Evolutionary conservation across 2,329 filamentous ascomycete genomes (phyloP).

Genomic region (Chaetomium sp.): DNA sequence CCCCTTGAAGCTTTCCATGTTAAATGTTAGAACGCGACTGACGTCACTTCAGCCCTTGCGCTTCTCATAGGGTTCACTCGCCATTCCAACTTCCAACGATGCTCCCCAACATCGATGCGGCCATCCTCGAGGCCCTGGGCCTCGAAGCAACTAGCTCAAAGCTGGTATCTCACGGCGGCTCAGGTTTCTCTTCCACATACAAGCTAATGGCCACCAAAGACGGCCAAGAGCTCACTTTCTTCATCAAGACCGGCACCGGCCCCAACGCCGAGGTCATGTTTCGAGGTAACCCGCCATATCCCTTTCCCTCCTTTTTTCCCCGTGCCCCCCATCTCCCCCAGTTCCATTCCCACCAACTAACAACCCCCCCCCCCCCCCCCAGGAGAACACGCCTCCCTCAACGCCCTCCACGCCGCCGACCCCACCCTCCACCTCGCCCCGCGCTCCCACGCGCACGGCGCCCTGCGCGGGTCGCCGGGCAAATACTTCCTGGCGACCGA

Average conservation of each 20-base stretch:
- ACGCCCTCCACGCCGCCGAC: constrained; percentile 72
- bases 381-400: constrained; percentile 83
- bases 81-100: constrained; percentile 37
- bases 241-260: constrained; percentile 71
- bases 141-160: constrained; percentile 58
- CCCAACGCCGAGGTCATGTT: constrained; percentile 69
- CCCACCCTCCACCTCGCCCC: constrained; percentile 81
- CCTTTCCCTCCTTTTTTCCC: background rate
- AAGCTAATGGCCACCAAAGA: constrained; percentile 36
- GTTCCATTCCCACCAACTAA: background rate
- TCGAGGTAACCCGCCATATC: constrained; percentile 35
- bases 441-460: constrained; percentile 71
- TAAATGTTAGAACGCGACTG: background rate
- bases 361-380: background rate
- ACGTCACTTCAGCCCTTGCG: background rate
- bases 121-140: constrained; percentile 62
- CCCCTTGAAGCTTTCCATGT: background rate
- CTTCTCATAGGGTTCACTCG: background rate
- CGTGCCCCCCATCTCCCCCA: background rate
- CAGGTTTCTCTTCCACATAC: constrained; percentile 69
- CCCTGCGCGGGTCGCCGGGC: constrained; percentile 54
- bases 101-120: constrained; percentile 59
- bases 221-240: constrained; percentile 50
- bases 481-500: constrained; percentile 70
- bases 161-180: constrained; percentile 64